Base-by-base conservation (phyloP, 805 yeast genomes). In the Jamesozyma piceae region DNA sequence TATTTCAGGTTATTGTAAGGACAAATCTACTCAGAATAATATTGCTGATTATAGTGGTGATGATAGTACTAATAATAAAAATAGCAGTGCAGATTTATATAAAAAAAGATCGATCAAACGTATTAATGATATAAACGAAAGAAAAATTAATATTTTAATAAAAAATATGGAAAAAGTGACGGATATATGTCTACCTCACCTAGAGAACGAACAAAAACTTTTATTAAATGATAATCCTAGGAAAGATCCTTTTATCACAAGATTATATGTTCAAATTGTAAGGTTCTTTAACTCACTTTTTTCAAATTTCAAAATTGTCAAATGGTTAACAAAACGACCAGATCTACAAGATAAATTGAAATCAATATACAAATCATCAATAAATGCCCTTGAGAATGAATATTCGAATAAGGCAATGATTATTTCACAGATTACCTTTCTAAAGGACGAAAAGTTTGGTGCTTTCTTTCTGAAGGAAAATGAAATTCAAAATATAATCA, bases 251-350 rank as follows among this genome's bases (percentile, higher is more conserved):
- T 60, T 60, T 37, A 45, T 35, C 2, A 45, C 57, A 11, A 52
- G 65, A 41, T 43, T 53, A 5, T 60, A 58, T 40, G 53, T 59
- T 18, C 65, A 60, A 43, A 58, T 60, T 24, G 50, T 59, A 3
- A 44, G 61, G 35, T 51, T 59, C 31, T 48, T 58, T 26, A 47
- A 49, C 5, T 38, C 42, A 6, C 31, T 60, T 8, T 45, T 57
- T 8, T 55, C 62, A 0, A 57, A 54, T 38, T 51, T 51, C 34
- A 57, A 45, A 31, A 39, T 59, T 20, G 42, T 55, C 3, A 44
- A 44, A 28, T 43, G 47, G 37, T 21, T 55, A 8, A 44, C 44
- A 15, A 45, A 38, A 24, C 43, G 46, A 15, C 37, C 39, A 10
- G 37, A 35, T 3, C 20, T 51, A 13, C 54, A 43, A 37, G 27